Base-by-base conservation (phyloP, 2,329 filamentous ascomycete species). In the Cordyceps cateniannulata region DNA sequence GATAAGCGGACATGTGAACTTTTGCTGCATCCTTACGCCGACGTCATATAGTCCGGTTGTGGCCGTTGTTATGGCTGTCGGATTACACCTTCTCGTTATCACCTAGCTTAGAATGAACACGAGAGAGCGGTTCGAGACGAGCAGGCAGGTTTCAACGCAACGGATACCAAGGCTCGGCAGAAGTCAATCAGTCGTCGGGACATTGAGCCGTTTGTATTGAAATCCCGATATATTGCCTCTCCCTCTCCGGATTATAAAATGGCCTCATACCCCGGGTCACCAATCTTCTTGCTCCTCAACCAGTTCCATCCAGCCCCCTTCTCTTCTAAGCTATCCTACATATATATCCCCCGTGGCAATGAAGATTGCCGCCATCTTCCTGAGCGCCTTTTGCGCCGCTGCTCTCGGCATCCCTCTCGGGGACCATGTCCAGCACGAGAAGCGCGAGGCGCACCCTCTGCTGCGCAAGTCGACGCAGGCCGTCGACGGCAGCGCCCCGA, bases 381-480 rank as follows among this genome's bases (percentile, higher is more conserved):
- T 59, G 47, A 59, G 47, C 25, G 47, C 47, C 6, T 51, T 59
- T 5, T 50, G 45, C 47, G 56, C 56, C n/a, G 56, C 47, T 20
- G 47, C 47, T 9, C 35, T 51, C 9, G 56, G 47, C 16, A 59
- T 59, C n/a, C 56, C 56, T 10, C 35, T 59, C 20, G 53, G 22
- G 4, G 47, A 48, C 35, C 56, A 59, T 51, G 56, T 59, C 10
- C 32, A 51, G 45, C 56, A 59, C 22, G 56, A 59, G 56, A 59
- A 44, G 25, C 56, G 56, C 16, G 29, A 29, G 27, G 32, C 35
- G 10, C 32, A 29, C 22, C 32, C 22, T 22, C 27, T 27, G 12
- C 47, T 51, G 0, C 27, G 22, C 56, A 51, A 32, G n/a, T 38
- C 45, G 18, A 42, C 18, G 9, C 32, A 35, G 8, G 8, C n/a